Evolutionary conservation across 768 basidiomycete species (phyloP).

Genomic region (Leccinellum rugosiceps): DNA sequence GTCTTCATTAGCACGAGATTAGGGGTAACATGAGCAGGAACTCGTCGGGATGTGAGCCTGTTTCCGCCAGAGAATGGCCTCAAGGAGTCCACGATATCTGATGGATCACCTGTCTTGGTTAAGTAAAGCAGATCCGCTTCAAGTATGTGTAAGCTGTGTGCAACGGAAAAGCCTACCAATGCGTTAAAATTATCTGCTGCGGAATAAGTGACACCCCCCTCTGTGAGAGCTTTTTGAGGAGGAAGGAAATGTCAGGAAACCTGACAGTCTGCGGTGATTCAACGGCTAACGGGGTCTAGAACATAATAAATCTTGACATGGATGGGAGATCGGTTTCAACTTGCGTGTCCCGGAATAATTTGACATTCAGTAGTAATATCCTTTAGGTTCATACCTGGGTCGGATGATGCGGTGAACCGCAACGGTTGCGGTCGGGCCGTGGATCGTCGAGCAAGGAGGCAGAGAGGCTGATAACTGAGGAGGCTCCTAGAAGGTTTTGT

Average conservation of each 20-base stretch:
- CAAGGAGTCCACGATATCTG: not conserved
- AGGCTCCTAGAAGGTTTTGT: too few relatives aligned
- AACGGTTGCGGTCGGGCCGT: not conserved
- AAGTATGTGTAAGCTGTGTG: not conserved
- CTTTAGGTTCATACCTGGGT: not conserved
- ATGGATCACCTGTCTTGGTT: not conserved
- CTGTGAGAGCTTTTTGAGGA: not conserved
- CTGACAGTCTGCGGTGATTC: not conserved
- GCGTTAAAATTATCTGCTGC: not conserved
- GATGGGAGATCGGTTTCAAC: not conserved
- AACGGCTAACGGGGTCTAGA: not conserved
- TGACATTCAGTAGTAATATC: not conserved
- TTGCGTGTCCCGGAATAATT: too few relatives aligned
- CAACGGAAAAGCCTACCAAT: not conserved
- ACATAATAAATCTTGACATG: not conserved
- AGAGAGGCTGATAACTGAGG: not conserved
- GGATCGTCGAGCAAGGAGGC: not conserved
- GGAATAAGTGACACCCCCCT: not conserved
- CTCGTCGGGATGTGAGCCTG: not conserved
- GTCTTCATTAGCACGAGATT: not conserved
- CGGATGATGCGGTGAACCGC: not conserved
- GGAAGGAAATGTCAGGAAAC: not conserved
- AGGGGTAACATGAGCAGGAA: not conserved
- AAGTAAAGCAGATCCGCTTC: not conserved
- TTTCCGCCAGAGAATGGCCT: not conserved